phyloP scores from a whole-genome alignment of 1,284 basidiomycete genomes.

The Ceratobasidium sp. region DNA sequence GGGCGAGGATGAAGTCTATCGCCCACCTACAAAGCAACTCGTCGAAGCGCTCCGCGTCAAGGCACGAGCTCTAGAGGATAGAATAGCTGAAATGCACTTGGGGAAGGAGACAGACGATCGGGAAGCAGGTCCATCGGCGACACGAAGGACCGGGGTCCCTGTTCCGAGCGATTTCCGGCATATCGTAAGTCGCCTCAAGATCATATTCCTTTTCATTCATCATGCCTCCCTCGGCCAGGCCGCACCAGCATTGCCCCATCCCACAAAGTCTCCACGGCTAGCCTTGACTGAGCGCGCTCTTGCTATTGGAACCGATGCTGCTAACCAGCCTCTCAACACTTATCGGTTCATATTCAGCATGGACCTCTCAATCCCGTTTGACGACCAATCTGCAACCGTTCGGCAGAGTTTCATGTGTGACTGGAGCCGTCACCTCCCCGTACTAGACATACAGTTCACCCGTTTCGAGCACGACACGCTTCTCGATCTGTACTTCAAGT shows the following conservation, averaged over 20 bases:
- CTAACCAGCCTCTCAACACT: background rate
- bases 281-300: background rate
- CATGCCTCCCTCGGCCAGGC: too few species aligned
- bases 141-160: background rate
- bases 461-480: slow-evolving; percentile 13
- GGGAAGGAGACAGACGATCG: background rate
- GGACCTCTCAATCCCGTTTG: background rate
- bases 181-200: too few species aligned
- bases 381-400: background rate
- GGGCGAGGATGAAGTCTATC: background rate
- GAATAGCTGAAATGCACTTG: background rate
- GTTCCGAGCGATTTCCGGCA: too few species aligned
- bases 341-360: slow-evolving; percentile 29
- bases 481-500: slow-evolving; percentile 4
- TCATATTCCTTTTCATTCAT: too few species aligned
- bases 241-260: too few species aligned
- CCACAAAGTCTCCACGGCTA: background rate
- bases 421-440: slow-evolving; percentile 20
- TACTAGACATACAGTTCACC: background rate
- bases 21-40: slow-evolving; percentile 19
- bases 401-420: slow-evolving; percentile 21
- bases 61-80: background rate
- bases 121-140: background rate
- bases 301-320: background rate
- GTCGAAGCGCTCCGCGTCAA: slow-evolving; percentile 5